Conservation (phyloP, 2,329 filamentous ascomycete species). For the Aspergillus sp. region DNA sequence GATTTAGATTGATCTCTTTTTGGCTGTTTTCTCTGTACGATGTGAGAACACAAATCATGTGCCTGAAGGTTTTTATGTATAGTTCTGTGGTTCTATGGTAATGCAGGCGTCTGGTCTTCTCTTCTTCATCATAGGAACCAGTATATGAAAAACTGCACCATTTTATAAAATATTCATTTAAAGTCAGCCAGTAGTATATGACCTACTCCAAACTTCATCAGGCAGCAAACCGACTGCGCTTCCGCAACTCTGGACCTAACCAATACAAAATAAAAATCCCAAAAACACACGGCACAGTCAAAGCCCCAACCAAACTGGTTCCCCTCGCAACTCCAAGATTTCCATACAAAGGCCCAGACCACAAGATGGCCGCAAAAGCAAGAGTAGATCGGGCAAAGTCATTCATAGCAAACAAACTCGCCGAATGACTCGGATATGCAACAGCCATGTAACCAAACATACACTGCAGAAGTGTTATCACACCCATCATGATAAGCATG, state of each 20-base stretch:
- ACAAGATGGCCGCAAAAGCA: constrained; percentile 32
- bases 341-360: constrained; percentile 19
- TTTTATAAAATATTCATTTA: too few species aligned
- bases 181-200: too few species aligned
- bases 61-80: too few species aligned
- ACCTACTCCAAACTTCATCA: too few species aligned
- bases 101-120: not conserved
- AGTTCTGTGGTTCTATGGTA: too few species aligned
- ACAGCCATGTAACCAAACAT: constrained; percentile 29
- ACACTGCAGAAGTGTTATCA: constrained; percentile 38
- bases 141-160: too few species aligned
- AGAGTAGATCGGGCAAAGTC: constrained; percentile 26
- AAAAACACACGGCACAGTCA: constrained; percentile 19
- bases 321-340: constrained; percentile 23
- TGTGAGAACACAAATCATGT: too few species aligned
- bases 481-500: constrained; percentile 28
- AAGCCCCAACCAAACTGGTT: constrained; percentile 27
- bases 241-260: too few species aligned
- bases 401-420: constrained; percentile 28
- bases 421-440: constrained; percentile 21
- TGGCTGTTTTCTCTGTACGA: too few species aligned
- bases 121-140: not conserved
- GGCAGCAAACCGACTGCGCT: too few species aligned
- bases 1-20: too few species aligned
- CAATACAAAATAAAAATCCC: constrained; percentile 11